phyloP scores from a whole-genome alignment of 352 stramenopile species.

The Pythium phragmitis region DNA sequence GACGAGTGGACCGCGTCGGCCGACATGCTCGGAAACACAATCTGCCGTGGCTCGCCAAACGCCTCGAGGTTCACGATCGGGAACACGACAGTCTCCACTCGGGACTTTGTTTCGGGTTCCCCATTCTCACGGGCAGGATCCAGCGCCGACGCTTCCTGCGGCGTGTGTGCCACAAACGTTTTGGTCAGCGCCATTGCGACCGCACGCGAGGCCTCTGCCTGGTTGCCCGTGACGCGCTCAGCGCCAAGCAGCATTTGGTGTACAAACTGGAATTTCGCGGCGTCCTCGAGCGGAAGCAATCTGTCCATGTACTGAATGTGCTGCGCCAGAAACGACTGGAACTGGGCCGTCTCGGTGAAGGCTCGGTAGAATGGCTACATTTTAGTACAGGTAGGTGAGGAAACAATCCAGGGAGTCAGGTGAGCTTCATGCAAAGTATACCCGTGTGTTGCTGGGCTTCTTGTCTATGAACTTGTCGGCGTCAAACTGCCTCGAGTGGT shows the following conservation, averaged over 20 bases:
- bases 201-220: slow-evolving; percentile 14
- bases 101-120: slow-evolving; percentile 1
- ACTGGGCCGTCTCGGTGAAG: slow-evolving; percentile 34
- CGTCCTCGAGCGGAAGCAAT: slow-evolving; percentile 31
- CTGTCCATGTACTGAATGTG: slow-evolving; percentile 38
- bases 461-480: slow-evolving; percentile 24
- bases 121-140: neutral
- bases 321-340: slow-evolving; percentile 41
- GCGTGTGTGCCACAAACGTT: slow-evolving; percentile 41
- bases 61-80: slow-evolving; percentile 27
- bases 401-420: neutral
- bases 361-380: slow-evolving; percentile 36
- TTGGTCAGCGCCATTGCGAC: slow-evolving; percentile 29
- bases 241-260: slow-evolving; percentile 29
- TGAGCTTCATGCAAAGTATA: slow-evolving; percentile 14
- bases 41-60: slow-evolving; percentile 31
- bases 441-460: slow-evolving; percentile 17
- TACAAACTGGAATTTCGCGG: slow-evolving; percentile 41
- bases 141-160: slow-evolving; percentile 10
- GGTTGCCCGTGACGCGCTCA: slow-evolving; percentile 15
- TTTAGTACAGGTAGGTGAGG: neutral
- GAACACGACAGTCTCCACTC: slow-evolving; percentile 29
- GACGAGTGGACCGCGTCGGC: slow-evolving; percentile 33
- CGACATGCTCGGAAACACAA: slow-evolving; percentile 33
- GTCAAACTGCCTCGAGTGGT: slow-evolving; percentile 16